Evolutionary conservation across 306 rosid species (phyloP).

Genomic region (Sicyos baderoa): DNA sequence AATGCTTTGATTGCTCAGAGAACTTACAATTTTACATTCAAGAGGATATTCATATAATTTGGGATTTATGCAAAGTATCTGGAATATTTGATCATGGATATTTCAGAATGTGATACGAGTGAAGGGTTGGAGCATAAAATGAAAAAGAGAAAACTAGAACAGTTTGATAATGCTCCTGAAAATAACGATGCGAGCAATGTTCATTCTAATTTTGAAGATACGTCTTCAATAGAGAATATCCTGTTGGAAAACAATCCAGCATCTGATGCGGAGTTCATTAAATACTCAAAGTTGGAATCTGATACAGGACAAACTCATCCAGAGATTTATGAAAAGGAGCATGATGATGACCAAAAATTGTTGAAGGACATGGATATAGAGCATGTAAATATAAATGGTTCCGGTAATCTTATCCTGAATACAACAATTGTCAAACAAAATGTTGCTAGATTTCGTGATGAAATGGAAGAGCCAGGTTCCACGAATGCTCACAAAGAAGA

Average conservation of each 20-base stretch:
- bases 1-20: slow-evolving; percentile 1
- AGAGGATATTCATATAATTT: not conserved
- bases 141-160: slow-evolving; percentile 19
- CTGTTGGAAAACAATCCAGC: slow-evolving; percentile 21
- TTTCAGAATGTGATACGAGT: not conserved
- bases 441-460: not conserved
- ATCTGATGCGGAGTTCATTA: slow-evolving; percentile 22
- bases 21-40: not conserved
- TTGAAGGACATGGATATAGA: not conserved
- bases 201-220: slow-evolving; percentile 22
- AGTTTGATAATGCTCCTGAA: slow-evolving; percentile 16
- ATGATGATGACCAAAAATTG: not conserved
- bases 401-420: not conserved
- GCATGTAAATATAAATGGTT: slow-evolving; percentile 6
- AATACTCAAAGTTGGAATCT: slow-evolving; percentile 19
- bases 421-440: not conserved
- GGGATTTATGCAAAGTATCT: not conserved
- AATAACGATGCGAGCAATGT: slow-evolving; percentile 21
- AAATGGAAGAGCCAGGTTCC: slow-evolving; percentile 12
- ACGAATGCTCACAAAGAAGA: not conserved
- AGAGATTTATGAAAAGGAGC: slow-evolving; percentile 15
- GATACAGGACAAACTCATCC: slow-evolving; percentile 22
- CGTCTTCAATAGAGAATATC: slow-evolving; percentile 20
- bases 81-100: slow-evolving; percentile 16
- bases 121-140: not conserved